Conservation (phyloP, 2,329 filamentous ascomycete species). For the Ophiocordyceps camponoti-leonardi region DNA sequence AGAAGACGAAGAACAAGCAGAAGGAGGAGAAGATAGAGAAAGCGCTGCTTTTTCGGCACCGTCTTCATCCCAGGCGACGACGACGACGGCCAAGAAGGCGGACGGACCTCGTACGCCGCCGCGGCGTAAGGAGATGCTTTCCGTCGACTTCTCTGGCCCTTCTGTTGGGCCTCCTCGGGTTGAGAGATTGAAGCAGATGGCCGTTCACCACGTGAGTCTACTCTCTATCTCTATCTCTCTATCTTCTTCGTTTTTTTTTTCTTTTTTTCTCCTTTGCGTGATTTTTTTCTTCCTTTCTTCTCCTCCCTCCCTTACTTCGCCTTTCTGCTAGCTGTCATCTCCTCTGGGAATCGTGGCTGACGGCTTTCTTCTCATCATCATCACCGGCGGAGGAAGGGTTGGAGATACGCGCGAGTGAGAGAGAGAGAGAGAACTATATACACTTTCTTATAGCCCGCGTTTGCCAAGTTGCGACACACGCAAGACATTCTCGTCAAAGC, state of each 20-base stretch:
- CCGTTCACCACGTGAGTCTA: constrained; percentile 18
- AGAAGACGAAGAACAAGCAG: too few species aligned
- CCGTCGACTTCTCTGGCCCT: constrained; percentile 22
- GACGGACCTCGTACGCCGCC: not conserved
- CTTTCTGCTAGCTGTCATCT: too few species aligned
- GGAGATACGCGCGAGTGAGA: too few species aligned
- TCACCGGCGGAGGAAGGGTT: too few species aligned
- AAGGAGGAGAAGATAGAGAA: too few species aligned
- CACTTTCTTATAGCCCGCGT: constrained; percentile 12
- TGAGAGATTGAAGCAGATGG: constrained; percentile 20
- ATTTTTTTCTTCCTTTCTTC: not conserved
- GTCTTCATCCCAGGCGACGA: not conserved
- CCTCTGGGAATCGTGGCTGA: not conserved
- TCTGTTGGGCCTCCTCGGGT: constrained; percentile 17
- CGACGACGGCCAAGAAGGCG: too few species aligned
- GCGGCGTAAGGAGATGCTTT: constrained; percentile 14
- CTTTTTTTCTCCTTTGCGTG: not conserved
- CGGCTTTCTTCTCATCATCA: too few species aligned
- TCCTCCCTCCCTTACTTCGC: not conserved
- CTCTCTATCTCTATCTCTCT: not conserved
- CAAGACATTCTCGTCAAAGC: constrained; percentile 20
- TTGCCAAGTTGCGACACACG: constrained; percentile 14
- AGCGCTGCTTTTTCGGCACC: too few species aligned
- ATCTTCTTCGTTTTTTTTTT: not conserved
- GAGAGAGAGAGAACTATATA: too few species aligned